Conservation (phyloP, 306 rosid species). For the Vigna hirtella region DNA sequence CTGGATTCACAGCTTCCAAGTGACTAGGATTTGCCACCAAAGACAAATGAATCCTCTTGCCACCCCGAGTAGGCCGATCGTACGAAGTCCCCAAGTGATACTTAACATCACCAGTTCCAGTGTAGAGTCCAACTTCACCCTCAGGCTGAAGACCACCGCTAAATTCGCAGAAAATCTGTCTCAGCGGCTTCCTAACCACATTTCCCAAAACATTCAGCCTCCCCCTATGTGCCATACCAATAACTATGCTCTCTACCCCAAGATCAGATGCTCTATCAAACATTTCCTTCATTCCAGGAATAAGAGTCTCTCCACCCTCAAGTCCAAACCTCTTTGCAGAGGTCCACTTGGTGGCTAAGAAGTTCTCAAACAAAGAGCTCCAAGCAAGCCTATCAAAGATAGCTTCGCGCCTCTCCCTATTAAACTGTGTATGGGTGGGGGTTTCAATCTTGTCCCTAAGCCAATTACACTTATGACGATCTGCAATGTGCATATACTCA, state of each 20-base stretch:
- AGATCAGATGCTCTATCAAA: constrained; percentile 92
- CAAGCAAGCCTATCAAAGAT: constrained; percentile 92
- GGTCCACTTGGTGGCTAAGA: constrained; percentile 96
- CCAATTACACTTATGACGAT: constrained; percentile 89
- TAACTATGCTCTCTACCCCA: constrained; percentile 95
- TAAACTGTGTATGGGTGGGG: constrained; percentile 69
- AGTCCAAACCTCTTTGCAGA: constrained; percentile 94
- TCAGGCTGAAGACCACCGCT: constrained; percentile 84
- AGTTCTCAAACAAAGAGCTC: constrained; percentile 91
- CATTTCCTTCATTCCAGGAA: constrained; percentile 98
- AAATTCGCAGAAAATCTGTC: constrained; percentile 91
- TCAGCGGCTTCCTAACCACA: constrained; percentile 89
- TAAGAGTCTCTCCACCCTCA: constrained; percentile 91
- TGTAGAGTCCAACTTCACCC: constrained; percentile 88
- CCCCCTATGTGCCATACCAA: constrained; percentile 95
- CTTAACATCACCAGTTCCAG: constrained; percentile 98
- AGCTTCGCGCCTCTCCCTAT: constrained; percentile 81
- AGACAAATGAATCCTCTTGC: constrained; percentile 83
- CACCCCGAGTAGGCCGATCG: constrained; percentile 94
- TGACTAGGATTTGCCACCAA: constrained; percentile 97
- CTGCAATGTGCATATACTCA: constrained; percentile 96
- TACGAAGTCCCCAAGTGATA: constrained; percentile 95
- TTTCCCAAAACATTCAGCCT: constrained; percentile 91
- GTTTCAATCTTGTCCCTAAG: constrained; percentile 92
- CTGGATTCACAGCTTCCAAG: constrained; percentile 95